Evolutionary conservation across 805 yeast species (phyloP).

Genomic region (Torulaspora delbrueckii): DNA sequence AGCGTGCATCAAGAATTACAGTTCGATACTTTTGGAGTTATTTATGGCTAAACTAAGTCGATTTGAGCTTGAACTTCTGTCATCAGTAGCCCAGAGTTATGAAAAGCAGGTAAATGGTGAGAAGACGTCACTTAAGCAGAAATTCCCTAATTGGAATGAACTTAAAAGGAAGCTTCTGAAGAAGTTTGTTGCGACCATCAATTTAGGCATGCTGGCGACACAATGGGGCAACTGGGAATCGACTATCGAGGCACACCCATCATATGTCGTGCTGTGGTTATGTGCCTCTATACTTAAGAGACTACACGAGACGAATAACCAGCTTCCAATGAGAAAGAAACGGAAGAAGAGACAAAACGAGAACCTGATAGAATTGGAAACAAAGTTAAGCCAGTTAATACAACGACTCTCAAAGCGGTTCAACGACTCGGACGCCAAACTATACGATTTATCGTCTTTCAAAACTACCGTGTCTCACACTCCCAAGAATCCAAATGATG

Average conservation of each 20-base stretch:
- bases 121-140: slow-evolving; percentile 4
- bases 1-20: slow-evolving; percentile 12
- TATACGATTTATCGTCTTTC: slow-evolving; percentile 6
- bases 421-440: slow-evolving; percentile 9
- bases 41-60: slow-evolving; percentile 15
- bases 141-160: slow-evolving; percentile 16
- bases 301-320: slow-evolving; percentile 4
- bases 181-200: slow-evolving; percentile 12
- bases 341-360: slow-evolving; percentile 18
- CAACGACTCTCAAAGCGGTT: slow-evolving; percentile 7
- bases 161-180: slow-evolving; percentile 15
- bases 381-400: slow-evolving; percentile 2
- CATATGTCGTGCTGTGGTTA: slow-evolving; percentile 14
- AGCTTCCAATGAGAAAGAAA: slow-evolving; percentile 11
- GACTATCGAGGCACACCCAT: slow-evolving; percentile 11
- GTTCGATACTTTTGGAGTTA: slow-evolving; percentile 15
- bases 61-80: slow-evolving; percentile 19
- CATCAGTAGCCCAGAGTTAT: slow-evolving; percentile 13
- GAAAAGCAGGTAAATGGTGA: neutral
- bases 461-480: neutral
- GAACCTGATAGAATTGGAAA: slow-evolving; percentile 10
- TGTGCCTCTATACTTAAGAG: slow-evolving; percentile 9
- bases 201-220: slow-evolving; percentile 12
- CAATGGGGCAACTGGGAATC: slow-evolving; percentile 19
- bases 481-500: neutral